These are phyloP conservation scores for Serendipita sp. DNA, from an alignment of 768 basidiomycete genomes.

Conservation along the genomic window DNA sequence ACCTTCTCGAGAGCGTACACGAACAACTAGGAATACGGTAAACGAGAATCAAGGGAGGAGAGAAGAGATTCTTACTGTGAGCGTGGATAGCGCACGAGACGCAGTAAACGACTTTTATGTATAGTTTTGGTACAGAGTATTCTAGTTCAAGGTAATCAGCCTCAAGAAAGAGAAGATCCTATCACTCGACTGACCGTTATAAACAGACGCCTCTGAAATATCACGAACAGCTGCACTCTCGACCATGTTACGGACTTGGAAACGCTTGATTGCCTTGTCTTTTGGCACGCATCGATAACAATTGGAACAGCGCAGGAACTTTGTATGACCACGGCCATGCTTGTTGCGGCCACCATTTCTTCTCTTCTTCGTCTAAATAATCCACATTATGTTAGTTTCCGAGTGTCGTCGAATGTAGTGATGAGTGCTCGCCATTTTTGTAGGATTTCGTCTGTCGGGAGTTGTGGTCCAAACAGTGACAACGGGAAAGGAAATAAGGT, in stretches of 20 bases:
- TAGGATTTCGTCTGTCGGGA: neutral
- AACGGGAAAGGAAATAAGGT: neutral
- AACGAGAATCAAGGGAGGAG: neutral
- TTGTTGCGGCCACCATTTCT: slow-evolving; percentile 99
- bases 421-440: slow-evolving; percentile 1
- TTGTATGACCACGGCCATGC: slow-evolving; percentile 94
- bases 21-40: slow-evolving; percentile 55
- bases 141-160: slow-evolving; percentile 30
- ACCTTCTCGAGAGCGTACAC: slow-evolving; percentile 89
- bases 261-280: slow-evolving; percentile 99
- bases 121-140: slow-evolving; percentile 90
- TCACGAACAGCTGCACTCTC: slow-evolving; percentile 97
- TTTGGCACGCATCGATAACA: slow-evolving; percentile 96
- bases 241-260: slow-evolving; percentile 99
- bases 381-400: neutral
- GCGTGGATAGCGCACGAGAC: slow-evolving; percentile 99
- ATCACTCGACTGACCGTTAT: slow-evolving; percentile 46
- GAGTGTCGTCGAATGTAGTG: neutral
- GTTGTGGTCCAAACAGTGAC: neutral
- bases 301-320: slow-evolving; percentile 94
- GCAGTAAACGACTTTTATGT: slow-evolving; percentile 98
- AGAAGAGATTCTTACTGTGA: slow-evolving; percentile 42
- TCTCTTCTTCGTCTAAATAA: slow-evolving; percentile 86
- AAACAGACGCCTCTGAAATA: slow-evolving; percentile 90
- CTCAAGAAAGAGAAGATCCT: no score